Conservation (phyloP, 371 early-diverging fungal genomes). For the Mucor saturninus region DNA sequence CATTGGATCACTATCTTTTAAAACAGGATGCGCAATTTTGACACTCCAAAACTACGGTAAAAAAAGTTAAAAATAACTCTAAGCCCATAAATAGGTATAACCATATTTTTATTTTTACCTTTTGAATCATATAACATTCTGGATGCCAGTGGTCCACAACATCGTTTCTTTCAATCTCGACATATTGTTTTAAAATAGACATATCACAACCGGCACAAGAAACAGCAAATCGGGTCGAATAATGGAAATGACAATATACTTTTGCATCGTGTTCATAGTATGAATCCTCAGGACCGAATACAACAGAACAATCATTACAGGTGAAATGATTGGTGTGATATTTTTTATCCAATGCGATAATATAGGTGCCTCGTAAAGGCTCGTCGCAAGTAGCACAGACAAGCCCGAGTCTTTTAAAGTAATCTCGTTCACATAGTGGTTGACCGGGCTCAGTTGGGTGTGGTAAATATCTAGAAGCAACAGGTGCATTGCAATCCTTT, state of each 20-base stretch:
- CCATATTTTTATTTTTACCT: slow-evolving; percentile 36
- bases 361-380: slow-evolving; percentile 89
- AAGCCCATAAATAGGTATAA: neutral
- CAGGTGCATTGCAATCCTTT: slow-evolving; percentile 83
- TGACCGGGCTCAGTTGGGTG: slow-evolving; percentile 62
- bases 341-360: slow-evolving; percentile 89
- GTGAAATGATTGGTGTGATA: slow-evolving; percentile 97
- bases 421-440: slow-evolving; percentile 89
- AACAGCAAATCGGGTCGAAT: slow-evolving; percentile 85
- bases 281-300: slow-evolving; percentile 93
- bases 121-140: slow-evolving; percentile 97
- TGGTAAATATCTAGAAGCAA: slow-evolving; percentile 87
- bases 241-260: slow-evolving; percentile 95
- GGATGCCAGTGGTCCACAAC: slow-evolving; percentile 93
- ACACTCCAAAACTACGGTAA: slow-evolving; percentile 73
- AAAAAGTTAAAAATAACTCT: neutral
- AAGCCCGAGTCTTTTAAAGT: slow-evolving; percentile 82
- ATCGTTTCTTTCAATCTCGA: slow-evolving; percentile 84
- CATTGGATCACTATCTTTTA: slow-evolving; percentile 21
- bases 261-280: slow-evolving; percentile 94
- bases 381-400: slow-evolving; percentile 90
- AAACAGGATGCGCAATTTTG: slow-evolving; percentile 51
- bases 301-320: slow-evolving; percentile 89
- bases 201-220: slow-evolving; percentile 93
- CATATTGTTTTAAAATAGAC: slow-evolving; percentile 91